Percentiles rank a stretch among this genome's conserved stretches.
Conservation (phyloP, 805 yeast species). For the Cyberlindnera japonica region DNA sequence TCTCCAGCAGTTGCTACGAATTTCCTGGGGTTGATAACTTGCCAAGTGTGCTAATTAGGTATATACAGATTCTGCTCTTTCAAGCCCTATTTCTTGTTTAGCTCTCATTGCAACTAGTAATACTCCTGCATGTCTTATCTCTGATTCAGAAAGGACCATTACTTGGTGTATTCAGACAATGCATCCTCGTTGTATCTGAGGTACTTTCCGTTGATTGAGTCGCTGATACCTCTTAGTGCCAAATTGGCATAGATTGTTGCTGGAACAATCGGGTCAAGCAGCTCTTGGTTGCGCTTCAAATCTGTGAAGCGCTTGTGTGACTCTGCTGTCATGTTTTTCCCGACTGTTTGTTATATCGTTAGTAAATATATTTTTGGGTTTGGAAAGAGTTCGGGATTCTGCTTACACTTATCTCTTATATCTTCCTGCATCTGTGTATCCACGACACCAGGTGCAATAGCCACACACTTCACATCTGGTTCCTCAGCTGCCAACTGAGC, state of each 20-base stretch:
- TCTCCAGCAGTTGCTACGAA: too few species aligned
- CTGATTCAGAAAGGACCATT: too few species aligned
- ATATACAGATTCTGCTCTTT: too few species aligned
- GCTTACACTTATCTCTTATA: conserved; percentile 55
- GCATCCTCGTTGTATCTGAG: conserved; percentile 52
- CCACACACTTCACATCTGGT: conserved; percentile 49
- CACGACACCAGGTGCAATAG: conserved; percentile 94
- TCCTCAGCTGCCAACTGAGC: conserved; percentile 67
- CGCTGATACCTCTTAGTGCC: conserved; percentile 55
- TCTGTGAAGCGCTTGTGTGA: conserved; percentile 60
- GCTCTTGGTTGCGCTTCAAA: conserved; percentile 51
- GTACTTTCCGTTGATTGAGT: conserved; percentile 61
- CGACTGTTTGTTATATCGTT: conserved; percentile 27
- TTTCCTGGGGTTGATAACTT: too few species aligned
- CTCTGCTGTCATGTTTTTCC: conserved; percentile 55
- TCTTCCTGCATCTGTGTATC: conserved; percentile 84
- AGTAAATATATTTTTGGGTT: neutral
- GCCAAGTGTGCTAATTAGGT: too few species aligned
- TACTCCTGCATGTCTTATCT: too few species aligned
- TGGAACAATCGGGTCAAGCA: conserved; percentile 69
- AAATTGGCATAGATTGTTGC: conserved; percentile 66
- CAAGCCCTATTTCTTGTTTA: too few species aligned
- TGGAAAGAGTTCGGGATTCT: neutral
- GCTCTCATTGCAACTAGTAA: too few species aligned
- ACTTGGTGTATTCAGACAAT: conserved; percentile 14